Evolutionary conservation across 2,329 filamentous ascomycete genomes (phyloP).

Genomic region (Neophaeococcomyces mojaviensis): DNA sequence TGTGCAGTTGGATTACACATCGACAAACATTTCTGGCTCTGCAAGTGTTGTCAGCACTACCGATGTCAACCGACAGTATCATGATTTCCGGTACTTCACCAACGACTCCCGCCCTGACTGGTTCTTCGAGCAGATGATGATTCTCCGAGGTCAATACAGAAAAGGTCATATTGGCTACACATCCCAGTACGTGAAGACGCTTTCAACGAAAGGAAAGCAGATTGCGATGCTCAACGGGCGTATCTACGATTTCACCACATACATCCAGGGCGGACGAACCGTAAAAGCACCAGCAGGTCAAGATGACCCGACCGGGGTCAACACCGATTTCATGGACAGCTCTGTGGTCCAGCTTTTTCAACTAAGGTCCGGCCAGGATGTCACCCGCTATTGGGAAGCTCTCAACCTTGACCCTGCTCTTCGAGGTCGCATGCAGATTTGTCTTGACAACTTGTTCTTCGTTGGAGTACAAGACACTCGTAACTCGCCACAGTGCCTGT

Average conservation of each 20-base stretch:
- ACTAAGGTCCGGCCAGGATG: constrained; percentile 65
- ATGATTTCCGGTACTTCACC: constrained; percentile 82
- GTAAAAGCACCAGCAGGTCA: constrained; percentile 52
- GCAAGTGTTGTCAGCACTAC: constrained; percentile 56
- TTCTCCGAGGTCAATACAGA: constrained; percentile 68
- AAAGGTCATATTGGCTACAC: constrained; percentile 86
- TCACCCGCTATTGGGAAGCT: constrained; percentile 74
- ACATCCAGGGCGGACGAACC: constrained; percentile 66
- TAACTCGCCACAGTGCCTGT: constrained; percentile 75
- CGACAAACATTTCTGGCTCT: constrained; percentile 64
- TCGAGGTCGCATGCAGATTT: constrained; percentile 65
- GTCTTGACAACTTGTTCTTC: constrained; percentile 91
- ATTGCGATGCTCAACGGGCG: constrained; percentile 72
- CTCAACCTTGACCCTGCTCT: constrained; percentile 52
- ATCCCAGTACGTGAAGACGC: constrained; percentile 62
- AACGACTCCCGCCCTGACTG: constrained; percentile 81
- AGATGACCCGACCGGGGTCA: constrained; percentile 39
- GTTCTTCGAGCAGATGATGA: constrained; percentile 82
- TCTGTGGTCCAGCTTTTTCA: constrained; percentile 71
- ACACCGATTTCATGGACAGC: constrained; percentile 73
- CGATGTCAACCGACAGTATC: constrained; percentile 72
- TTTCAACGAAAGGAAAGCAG: constrained; percentile 56
- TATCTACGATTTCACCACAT: constrained; percentile 85
- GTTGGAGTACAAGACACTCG: constrained; percentile 86
- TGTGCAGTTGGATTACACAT: constrained; percentile 79